Conservation (phyloP, 257 asterid genomes). For the Orobanche coerulescens region DNA sequence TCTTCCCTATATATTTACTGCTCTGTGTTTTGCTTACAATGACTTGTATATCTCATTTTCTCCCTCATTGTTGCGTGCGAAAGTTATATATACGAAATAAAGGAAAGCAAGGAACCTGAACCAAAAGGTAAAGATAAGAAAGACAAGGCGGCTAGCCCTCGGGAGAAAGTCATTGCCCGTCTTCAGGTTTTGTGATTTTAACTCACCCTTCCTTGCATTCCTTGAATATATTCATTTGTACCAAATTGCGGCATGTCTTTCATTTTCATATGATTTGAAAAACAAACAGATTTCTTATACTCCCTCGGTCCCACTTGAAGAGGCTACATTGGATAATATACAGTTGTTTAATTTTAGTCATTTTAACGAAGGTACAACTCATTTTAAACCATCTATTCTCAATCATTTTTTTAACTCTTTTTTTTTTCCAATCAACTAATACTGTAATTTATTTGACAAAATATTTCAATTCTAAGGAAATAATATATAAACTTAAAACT, state of each 20-base stretch:
- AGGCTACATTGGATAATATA: no score
- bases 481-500: no score
- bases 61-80: conserved; percentile 18
- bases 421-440: no score
- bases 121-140: conserved; percentile 40
- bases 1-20: background rate
- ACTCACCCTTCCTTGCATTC: background rate
- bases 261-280: background rate
- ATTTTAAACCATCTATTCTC: no score
- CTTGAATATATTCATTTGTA: background rate
- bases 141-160: conserved; percentile 24
- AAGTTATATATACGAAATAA: conserved; percentile 72
- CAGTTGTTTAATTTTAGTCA: no score
- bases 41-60: conserved; percentile 8
- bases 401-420: no score
- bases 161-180: conserved; percentile 59
- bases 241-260: background rate
- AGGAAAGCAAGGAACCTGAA: conserved; percentile 51
- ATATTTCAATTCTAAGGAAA: no score
- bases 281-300: background rate
- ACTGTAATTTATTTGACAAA: no score
- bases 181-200: conserved; percentile 72
- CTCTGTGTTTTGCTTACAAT: background rate
- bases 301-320: no score
- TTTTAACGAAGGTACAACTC: no score